Evolutionary conservation across 2,329 filamentous ascomycete genomes (phyloP).

Genomic region (Westerdykella ornata): DNA sequence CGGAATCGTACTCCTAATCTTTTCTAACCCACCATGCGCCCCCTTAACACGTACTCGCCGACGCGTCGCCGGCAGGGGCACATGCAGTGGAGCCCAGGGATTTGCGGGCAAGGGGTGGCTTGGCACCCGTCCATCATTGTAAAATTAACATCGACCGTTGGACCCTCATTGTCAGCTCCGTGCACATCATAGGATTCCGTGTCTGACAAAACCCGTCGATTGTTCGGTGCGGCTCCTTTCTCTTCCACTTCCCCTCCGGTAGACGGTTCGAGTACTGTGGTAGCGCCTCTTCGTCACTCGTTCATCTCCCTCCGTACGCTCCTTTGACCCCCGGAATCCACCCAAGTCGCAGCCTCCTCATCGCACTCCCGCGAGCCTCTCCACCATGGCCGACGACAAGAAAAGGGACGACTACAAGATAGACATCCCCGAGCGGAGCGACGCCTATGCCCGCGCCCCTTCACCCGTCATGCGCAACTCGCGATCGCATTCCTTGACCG

Average conservation of each 20-base stretch:
- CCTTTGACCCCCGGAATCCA: neutral
- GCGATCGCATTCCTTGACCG: slow-evolving; percentile 20
- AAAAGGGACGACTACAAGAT: slow-evolving; percentile 74
- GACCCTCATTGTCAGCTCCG: neutral
- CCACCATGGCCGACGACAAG: slow-evolving; percentile 78
- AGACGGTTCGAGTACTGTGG: neutral
- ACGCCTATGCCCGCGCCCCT: slow-evolving; percentile 21
- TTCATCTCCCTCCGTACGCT: neutral
- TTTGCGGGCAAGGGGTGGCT: slow-evolving; percentile 12
- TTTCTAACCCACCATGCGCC: too few relatives aligned
- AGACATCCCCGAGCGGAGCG: slow-evolving; percentile 51
- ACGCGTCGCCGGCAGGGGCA: neutral
- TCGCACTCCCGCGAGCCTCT: slow-evolving; percentile 3
- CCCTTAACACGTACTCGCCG: neutral
- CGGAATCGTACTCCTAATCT: too few relatives aligned
- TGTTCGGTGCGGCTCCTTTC: neutral
- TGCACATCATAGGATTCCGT: neutral
- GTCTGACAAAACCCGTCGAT: neutral
- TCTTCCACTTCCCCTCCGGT: slow-evolving; percentile 1
- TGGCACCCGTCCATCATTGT: slow-evolving; percentile 17
- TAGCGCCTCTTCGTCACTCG: slow-evolving; percentile 1
- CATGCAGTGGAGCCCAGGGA: neutral
- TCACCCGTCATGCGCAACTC: slow-evolving; percentile 47
- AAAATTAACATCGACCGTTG: slow-evolving; percentile 22
- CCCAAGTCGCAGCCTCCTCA: neutral